These are phyloP conservation scores for Russula ochroleuca DNA, from an alignment of 768 basidiomycete genomes.

Conservation along the genomic window DNA sequence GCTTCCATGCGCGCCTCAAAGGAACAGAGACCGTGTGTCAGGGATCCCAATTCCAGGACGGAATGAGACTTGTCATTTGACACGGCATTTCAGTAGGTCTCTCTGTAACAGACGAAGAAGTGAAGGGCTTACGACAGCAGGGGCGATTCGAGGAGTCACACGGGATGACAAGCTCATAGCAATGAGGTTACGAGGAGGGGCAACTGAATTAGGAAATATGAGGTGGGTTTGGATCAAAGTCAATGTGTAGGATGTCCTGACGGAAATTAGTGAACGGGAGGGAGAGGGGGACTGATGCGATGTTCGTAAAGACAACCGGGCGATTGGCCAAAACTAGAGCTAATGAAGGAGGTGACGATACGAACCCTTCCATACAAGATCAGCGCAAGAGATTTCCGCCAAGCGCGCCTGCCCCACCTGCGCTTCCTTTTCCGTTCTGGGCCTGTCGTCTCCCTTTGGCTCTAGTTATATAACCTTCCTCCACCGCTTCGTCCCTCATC, in stretches of 20 bases:
- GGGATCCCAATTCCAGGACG: slow-evolving; percentile 5
- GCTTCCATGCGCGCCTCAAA: slow-evolving; percentile 20
- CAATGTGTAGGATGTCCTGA: not conserved
- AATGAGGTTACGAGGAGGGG: slow-evolving; percentile 2
- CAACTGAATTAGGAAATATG: slow-evolving; percentile 21
- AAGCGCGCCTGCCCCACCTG: slow-evolving; percentile 14
- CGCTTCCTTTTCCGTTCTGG: slow-evolving; percentile 28
- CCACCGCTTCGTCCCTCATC: slow-evolving; percentile 17
- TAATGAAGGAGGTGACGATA: slow-evolving; percentile 22
- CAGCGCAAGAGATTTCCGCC: slow-evolving; percentile 27
- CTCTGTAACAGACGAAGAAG: not conserved
- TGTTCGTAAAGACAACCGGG: slow-evolving; percentile 11
- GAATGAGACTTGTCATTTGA: slow-evolving; percentile 12
- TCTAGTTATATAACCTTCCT: slow-evolving; percentile 26
- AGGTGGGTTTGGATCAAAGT: slow-evolving; percentile 16
- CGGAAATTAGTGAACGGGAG: slow-evolving; percentile 18
- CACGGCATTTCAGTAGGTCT: slow-evolving; percentile 7
- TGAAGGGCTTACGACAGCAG: slow-evolving; percentile 7
- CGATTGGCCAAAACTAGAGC: slow-evolving; percentile 22
- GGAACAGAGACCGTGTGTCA: slow-evolving; percentile 1
- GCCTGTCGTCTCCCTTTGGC: slow-evolving; percentile 30
- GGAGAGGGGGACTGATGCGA: not conserved
- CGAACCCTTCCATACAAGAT: slow-evolving; percentile 27
- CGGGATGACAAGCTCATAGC: not conserved
- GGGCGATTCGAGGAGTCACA: not conserved